phyloP scores from a whole-genome alignment of 306 rosid genomes.

The Trifolium dubium region DNA sequence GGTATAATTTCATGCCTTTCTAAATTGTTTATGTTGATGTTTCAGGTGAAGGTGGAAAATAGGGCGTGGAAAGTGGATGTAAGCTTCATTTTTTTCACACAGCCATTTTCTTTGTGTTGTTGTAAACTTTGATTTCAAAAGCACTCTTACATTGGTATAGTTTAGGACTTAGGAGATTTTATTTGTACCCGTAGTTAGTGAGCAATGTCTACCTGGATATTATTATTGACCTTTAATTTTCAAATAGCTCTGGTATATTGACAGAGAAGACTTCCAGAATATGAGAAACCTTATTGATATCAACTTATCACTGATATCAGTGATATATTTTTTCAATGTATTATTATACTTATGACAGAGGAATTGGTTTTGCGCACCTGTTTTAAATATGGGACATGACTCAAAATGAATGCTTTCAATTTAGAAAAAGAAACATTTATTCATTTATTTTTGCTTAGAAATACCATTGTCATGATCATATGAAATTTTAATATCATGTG shows the following conservation, averaged over 20 bases:
- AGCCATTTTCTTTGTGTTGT: background rate
- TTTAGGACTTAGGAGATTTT: slow-evolving; percentile 4
- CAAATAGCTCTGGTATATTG: background rate
- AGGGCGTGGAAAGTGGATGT: slow-evolving; percentile 96
- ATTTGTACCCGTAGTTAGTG: slow-evolving; percentile 2
- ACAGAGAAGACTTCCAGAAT: background rate
- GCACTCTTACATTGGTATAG: background rate
- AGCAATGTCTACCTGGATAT: background rate
- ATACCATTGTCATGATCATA: slow-evolving; percentile 23
- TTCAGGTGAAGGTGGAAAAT: slow-evolving; percentile 94
- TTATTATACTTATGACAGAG: background rate
- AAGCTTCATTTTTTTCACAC: slow-evolving; percentile 44
- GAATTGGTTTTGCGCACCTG: background rate
- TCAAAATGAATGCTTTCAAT: slow-evolving; percentile 17
- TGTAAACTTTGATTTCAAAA: background rate
- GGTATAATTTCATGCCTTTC: background rate
- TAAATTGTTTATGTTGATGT: slow-evolving; percentile 27
- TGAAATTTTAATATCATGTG: slow-evolving; percentile 3
- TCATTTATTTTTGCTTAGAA: background rate
- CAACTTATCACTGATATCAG: background rate
- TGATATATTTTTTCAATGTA: background rate
- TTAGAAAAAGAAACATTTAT: background rate
- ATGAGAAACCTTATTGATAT: slow-evolving; percentile 11
- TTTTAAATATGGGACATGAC: background rate
- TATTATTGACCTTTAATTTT: background rate